These are phyloP conservation scores for Fusarium subglutinans DNA, from an alignment of 2,329 filamentous ascomycete species.

Conservation along the genomic window DNA sequence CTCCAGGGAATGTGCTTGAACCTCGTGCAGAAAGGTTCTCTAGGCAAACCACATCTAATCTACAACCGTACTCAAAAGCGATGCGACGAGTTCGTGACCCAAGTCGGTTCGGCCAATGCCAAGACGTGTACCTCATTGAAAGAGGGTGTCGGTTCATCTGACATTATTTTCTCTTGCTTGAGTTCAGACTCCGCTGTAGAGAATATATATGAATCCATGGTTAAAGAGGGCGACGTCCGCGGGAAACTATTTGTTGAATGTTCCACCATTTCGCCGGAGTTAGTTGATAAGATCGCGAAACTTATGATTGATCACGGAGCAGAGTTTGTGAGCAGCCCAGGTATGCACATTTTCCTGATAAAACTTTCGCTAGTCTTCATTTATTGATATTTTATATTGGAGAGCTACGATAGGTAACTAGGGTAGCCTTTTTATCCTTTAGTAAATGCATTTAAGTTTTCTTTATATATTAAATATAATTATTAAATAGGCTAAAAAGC, in stretches of 20 bases:
- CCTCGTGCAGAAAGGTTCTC: not conserved
- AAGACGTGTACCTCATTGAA: not conserved
- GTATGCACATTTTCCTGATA: not conserved
- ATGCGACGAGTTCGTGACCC: not conserved
- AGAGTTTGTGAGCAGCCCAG: not conserved
- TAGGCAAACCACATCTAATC: not conserved
- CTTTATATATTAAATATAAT: too few relatives aligned
- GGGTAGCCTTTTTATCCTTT: too few relatives aligned
- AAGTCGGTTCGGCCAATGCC: not conserved
- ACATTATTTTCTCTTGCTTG: not conserved
- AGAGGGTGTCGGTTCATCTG: fast-evolving
- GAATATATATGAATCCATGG: not conserved
- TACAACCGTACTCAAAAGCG: not conserved
- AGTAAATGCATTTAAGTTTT: too few relatives aligned
- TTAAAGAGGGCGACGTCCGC: fast-evolving
- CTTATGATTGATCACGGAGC: not conserved
- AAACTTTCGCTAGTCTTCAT: too few relatives aligned
- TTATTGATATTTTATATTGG: too few relatives aligned
- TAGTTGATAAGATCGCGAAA: not conserved
- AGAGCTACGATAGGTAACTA: too few relatives aligned
- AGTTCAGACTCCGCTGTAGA: fast-evolving
- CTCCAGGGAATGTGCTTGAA: not conserved
- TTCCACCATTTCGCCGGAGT: not conserved
- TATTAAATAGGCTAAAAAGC: too few relatives aligned
- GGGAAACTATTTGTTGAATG: not conserved